Conservation (phyloP, 805 yeast genomes). For the Ogataea salicorniae region DNA sequence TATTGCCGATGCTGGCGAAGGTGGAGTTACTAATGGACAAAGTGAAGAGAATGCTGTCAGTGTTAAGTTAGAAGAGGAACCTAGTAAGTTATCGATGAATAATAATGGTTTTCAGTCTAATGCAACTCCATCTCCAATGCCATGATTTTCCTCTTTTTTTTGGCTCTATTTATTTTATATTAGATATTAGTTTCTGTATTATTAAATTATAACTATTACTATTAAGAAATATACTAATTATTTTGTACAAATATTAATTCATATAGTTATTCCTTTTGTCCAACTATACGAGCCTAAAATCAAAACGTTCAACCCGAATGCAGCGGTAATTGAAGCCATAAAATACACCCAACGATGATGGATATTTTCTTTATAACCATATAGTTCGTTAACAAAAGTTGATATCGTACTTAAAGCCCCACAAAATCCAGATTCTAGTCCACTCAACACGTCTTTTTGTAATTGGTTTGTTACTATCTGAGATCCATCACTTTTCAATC, state of each 20-base stretch:
- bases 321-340: slow-evolving; percentile 36
- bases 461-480: slow-evolving; percentile 11
- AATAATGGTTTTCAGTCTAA: too few species aligned
- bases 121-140: too few species aligned
- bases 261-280: slow-evolving; percentile 42
- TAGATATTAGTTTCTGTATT: too few species aligned
- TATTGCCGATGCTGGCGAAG: not conserved
- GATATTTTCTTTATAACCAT: slow-evolving; percentile 14
- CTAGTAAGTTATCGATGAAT: too few species aligned
- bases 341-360: slow-evolving; percentile 46
- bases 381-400: slow-evolving; percentile 69
- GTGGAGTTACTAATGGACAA: not conserved
- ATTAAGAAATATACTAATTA: not conserved
- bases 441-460: slow-evolving; percentile 19
- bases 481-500: slow-evolving; percentile 2
- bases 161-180: too few species aligned
- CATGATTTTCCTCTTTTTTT: too few species aligned
- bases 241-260: not conserved
- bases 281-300: slow-evolving; percentile 70
- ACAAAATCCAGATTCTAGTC: slow-evolving; percentile 25
- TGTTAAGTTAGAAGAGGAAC: too few species aligned
- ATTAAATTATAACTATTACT: too few species aligned
- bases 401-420: slow-evolving; percentile 48
- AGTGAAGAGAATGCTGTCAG: too few species aligned
- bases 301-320: slow-evolving; percentile 49